Conservation (phyloP, 352 stramenopile species). For the Pythium brassicae region DNA sequence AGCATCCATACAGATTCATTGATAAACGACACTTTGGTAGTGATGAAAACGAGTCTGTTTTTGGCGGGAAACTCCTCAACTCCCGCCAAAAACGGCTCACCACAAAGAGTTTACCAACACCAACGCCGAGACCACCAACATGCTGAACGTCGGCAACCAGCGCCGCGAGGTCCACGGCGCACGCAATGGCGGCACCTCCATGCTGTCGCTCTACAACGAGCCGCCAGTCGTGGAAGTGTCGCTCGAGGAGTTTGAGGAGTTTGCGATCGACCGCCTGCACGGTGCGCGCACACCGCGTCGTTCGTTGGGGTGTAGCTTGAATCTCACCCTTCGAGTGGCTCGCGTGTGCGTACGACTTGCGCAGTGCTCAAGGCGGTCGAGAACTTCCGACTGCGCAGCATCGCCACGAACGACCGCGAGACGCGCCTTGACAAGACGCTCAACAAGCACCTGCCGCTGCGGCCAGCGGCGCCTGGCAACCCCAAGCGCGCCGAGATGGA, state of each 20-base stretch:
- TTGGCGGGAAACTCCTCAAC: neutral
- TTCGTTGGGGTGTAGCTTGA: neutral
- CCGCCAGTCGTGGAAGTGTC: constrained; percentile 93
- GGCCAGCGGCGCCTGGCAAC: constrained; percentile 26
- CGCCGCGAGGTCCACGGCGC: constrained; percentile 43
- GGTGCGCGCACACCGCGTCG: constrained; percentile 18
- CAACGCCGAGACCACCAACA: constrained; percentile 19
- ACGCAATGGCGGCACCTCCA: constrained; percentile 41
- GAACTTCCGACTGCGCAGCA: constrained; percentile 76
- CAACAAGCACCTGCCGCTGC: constrained; percentile 81
- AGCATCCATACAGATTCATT: too few species aligned
- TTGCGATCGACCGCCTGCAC: constrained; percentile 95
- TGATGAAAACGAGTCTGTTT: constrained; percentile 1
- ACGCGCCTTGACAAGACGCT: constrained; percentile 79
- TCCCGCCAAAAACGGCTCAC: constrained; percentile 1
- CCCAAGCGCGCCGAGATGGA: constrained; percentile 59
- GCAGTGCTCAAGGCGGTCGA: constrained; percentile 80
- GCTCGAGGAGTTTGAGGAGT: constrained; percentile 98
- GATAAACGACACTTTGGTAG: neutral
- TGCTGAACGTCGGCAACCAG: constrained; percentile 85
- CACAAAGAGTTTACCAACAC: neutral
- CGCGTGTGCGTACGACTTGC: neutral
- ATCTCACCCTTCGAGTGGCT: neutral
- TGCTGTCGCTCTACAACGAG: constrained; percentile 93
- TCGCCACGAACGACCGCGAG: constrained; percentile 70